Percentiles rank a stretch among this genome's conserved stretches.
phyloP scores from a whole-genome alignment of 169 alveolate species.

The Theileria orientalis region DNA sequence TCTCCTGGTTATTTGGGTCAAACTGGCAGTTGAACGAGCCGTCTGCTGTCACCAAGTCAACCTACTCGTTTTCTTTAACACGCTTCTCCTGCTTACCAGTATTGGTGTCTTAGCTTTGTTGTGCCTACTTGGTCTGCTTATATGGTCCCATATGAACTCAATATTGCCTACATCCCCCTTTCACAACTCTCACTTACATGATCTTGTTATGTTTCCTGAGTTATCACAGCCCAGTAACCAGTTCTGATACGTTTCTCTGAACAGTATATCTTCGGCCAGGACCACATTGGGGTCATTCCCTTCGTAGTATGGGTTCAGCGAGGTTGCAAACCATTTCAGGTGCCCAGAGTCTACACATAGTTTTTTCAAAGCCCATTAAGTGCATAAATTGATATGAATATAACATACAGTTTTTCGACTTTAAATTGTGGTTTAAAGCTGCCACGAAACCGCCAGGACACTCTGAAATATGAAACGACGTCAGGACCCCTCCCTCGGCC shows the following conservation, averaged over 20 bases:
- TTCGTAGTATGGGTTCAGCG: slow-evolving; percentile 75
- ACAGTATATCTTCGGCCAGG: slow-evolving; percentile 75
- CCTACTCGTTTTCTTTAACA: slow-evolving; percentile 28
- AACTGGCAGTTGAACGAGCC: slow-evolving; percentile 73
- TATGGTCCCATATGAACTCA: slow-evolving; percentile 72
- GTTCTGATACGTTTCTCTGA: slow-evolving; percentile 68
- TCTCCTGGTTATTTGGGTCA: slow-evolving; percentile 75
- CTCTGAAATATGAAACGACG: slow-evolving; percentile 71
- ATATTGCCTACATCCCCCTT: slow-evolving; percentile 43
- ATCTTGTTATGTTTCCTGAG: slow-evolving; percentile 68
- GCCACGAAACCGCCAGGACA: slow-evolving; percentile 79
- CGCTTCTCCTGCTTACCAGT: slow-evolving; percentile 16
- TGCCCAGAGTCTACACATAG: slow-evolving; percentile 35
- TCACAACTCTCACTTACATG: not conserved
- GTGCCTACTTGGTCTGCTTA: slow-evolving; percentile 54
- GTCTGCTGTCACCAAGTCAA: slow-evolving; percentile 76
- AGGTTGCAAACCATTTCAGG: slow-evolving; percentile 72
- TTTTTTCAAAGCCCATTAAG: not conserved
- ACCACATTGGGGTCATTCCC: slow-evolving; percentile 67
- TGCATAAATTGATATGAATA: not conserved
- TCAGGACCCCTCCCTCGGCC: slow-evolving; percentile 57
- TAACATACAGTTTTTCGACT: slow-evolving; percentile 53
- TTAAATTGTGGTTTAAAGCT: slow-evolving; percentile 70
- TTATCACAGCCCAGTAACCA: slow-evolving; percentile 75
- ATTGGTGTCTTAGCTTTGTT: slow-evolving; percentile 48